Conservation (phyloP, 495 filamentous ascomycete species). For the Alectoria sarmentosa region DNA sequence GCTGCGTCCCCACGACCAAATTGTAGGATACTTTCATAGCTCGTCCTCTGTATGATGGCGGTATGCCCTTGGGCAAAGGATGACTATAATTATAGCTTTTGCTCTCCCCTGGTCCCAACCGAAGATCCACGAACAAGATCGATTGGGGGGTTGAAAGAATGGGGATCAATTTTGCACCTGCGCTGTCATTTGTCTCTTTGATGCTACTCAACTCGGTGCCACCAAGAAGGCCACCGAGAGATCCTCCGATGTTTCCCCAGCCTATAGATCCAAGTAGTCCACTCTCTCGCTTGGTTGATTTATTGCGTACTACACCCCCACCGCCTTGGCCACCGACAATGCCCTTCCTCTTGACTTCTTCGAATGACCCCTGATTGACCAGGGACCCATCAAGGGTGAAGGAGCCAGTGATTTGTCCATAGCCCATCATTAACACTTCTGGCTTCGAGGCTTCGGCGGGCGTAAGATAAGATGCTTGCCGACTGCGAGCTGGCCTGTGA, state of each 20-base stretch:
- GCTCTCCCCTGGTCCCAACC: slow-evolving; percentile 82
- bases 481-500: slow-evolving; percentile 47
- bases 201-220: slow-evolving; percentile 83
- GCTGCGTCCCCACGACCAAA: slow-evolving; percentile 84
- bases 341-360: slow-evolving; percentile 91
- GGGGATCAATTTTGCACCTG: slow-evolving; percentile 73
- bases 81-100: slow-evolving; percentile 81
- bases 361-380: slow-evolving; percentile 82
- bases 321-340: slow-evolving; percentile 77
- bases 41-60: slow-evolving; percentile 84
- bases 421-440: slow-evolving; percentile 95
- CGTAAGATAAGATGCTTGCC: slow-evolving; percentile 54
- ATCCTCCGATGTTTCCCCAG: slow-evolving; percentile 84
- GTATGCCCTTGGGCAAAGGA: slow-evolving; percentile 74
- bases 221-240: slow-evolving; percentile 77
- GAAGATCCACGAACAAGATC: slow-evolving; percentile 89
- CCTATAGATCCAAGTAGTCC: slow-evolving; percentile 79
- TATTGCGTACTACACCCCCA: slow-evolving; percentile 73
- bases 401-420: slow-evolving; percentile 86
- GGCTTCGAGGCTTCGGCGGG: slow-evolving; percentile 39
- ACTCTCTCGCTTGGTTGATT: slow-evolving; percentile 65
- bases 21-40: slow-evolving; percentile 92
- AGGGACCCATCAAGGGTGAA: slow-evolving; percentile 90
- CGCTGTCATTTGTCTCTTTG: slow-evolving; percentile 78
- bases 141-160: slow-evolving; percentile 93